Conservation (phyloP, 2,329 filamentous ascomycete genomes). For the Trichoderma koningiopsis region DNA sequence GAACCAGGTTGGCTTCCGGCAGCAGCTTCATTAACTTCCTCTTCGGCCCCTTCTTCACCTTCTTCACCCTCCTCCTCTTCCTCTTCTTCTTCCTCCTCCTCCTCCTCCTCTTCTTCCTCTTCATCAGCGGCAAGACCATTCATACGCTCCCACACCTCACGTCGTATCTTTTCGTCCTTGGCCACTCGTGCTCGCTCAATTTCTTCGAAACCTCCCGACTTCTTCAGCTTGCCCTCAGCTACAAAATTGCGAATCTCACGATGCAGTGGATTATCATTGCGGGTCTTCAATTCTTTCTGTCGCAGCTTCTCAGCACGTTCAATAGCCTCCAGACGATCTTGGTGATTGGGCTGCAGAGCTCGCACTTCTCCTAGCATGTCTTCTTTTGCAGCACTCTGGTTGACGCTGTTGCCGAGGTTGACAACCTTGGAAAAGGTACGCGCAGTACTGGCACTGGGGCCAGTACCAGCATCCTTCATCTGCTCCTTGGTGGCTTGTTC, state of each 20-base stretch:
- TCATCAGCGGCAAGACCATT: slow-evolving; percentile 57
- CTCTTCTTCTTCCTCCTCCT: slow-evolving; percentile 32
- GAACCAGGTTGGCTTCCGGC: slow-evolving; percentile 22
- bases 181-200: slow-evolving; percentile 80
- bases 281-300: slow-evolving; percentile 81
- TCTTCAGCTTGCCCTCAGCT: slow-evolving; percentile 88
- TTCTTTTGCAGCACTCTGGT: slow-evolving; percentile 85
- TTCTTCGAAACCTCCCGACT: slow-evolving; percentile 93
- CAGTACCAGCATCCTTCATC: slow-evolving; percentile 70
- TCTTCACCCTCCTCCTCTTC: slow-evolving; percentile 31
- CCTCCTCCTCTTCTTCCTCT: slow-evolving; percentile 44
- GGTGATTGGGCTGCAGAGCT: slow-evolving; percentile 91
- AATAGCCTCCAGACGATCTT: slow-evolving; percentile 89
- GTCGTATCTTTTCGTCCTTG: slow-evolving; percentile 84
- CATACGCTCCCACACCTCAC: slow-evolving; percentile 73
- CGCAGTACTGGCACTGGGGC: slow-evolving; percentile 52
- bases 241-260: slow-evolving; percentile 86
- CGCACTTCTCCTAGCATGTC: slow-evolving; percentile 90
- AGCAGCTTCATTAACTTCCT: slow-evolving; percentile 27
- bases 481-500: slow-evolving; percentile 99
- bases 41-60: slow-evolving; percentile 29
- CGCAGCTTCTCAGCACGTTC: slow-evolving; percentile 93
- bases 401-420: slow-evolving; percentile 56
- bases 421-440: slow-evolving; percentile 60
- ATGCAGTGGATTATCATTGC: slow-evolving; percentile 74